Evolutionary conservation across 2,329 filamentous ascomycete genomes (phyloP).

Genomic region (Plenodomus tracheiphilus): DNA sequence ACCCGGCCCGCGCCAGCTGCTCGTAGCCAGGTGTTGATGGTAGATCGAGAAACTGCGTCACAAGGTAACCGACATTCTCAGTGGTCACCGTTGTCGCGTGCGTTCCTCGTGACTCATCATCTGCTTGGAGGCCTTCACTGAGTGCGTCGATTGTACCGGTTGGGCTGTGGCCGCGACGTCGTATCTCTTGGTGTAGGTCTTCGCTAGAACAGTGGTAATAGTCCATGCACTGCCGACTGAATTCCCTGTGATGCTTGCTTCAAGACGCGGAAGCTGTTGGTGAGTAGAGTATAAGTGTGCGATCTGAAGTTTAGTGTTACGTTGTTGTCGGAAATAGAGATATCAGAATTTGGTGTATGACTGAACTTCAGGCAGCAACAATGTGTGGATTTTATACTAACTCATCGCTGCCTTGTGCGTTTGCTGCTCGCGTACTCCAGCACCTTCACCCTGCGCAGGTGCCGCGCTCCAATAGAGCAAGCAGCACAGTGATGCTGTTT

Average conservation of each 20-base stretch:
- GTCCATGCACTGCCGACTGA: constrained; percentile 15
- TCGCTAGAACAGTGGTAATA: constrained; percentile 27
- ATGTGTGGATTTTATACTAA: neutral
- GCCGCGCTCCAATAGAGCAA: too few relatives aligned
- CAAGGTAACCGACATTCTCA: neutral
- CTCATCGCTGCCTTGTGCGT: neutral
- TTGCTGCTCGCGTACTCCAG: neutral
- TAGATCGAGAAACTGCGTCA: constrained; percentile 3
- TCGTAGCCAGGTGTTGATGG: constrained; percentile 16
- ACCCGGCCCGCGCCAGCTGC: constrained; percentile 4
- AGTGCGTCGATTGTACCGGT: constrained; percentile 19
- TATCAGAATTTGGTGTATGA: too few relatives aligned
- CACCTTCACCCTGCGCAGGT: neutral
- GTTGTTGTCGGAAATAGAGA: too few relatives aligned
- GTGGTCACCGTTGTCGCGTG: constrained; percentile 26
- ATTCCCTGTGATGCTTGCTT: neutral
- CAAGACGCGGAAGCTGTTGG: too few relatives aligned
- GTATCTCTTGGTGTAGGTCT: constrained; percentile 20
- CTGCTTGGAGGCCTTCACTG: constrained; percentile 21
- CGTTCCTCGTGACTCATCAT: constrained; percentile 22
- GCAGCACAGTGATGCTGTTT: too few relatives aligned
- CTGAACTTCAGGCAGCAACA: too few relatives aligned
- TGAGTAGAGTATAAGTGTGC: too few relatives aligned
- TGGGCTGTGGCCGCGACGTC: constrained; percentile 15
- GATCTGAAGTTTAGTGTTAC: too few relatives aligned